Evolutionary conservation across 495 filamentous ascomycete species (phyloP), one percentile per base, ranked within the genome.

Genomic region (Terfezia claveryi): DNA sequence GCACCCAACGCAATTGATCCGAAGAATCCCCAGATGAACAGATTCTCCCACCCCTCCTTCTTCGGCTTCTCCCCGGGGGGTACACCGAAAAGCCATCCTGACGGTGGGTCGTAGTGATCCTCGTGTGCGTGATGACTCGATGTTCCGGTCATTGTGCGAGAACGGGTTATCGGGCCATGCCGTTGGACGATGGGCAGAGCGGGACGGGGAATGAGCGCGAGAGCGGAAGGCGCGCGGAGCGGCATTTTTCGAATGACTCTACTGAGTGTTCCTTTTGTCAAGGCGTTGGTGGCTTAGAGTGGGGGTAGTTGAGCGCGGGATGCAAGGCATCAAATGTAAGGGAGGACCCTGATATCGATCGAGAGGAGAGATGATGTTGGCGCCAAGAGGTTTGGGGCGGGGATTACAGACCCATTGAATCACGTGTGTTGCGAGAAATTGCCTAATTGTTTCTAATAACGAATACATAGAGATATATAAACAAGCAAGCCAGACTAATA

Each of bases 11-110:
- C 68, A 55, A 95, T 67, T 62, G 80, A 82, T n/a, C 87, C 91
- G 69, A 78, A 85, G 67, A 94, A 93, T 17, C 89, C 87, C 68
- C 81, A 94, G 68, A 83, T 78, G 74, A 80, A 91, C 36, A 89
- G 70, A 23, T 69, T 75, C 78, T 98, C 91, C 91, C 91, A 98
- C 51, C 87, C 89, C 69, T 98, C 91, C 69, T 85, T 87, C 75
- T 85, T 75, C 68, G 85, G 83, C 69, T 94, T 92, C 79, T 94
- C 82, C 53, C 88, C 87, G 23, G 91, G 92, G 69, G 81, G 82
- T 60, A 95, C 73, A 59, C 86, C 87, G 64, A 82, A 94, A 53
- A 98, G 79, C 80, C 82, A 94, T 59, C 91, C 91, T 56, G 74
- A 78, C 8, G 91, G 91, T 16, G 87, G 83, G 61, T 98, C 92